Base-by-base conservation (phyloP, 108 stramenopile genomes). In the Cyclotella baltica region DNA sequence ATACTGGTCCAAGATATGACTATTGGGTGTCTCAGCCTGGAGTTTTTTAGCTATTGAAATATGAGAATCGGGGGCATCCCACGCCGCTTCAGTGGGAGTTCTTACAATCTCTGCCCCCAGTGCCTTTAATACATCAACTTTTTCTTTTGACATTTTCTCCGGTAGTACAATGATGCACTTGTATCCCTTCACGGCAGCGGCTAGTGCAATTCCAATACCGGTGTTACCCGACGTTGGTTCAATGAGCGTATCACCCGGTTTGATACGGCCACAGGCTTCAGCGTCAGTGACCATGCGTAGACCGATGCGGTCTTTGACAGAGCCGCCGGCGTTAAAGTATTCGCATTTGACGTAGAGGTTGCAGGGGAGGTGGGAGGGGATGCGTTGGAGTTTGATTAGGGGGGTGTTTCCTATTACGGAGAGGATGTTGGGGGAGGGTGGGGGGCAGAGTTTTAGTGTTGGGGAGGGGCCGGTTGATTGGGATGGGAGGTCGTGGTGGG, bases 171-270 rank as follows among this genome's bases (percentile, higher is more conserved):
- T 97, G 65, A 98, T 96, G 64, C 90, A 92, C 35, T 84, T 82
- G 66, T 93, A 96, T 0, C 96, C 96, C 68, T 91, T 91, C 18
- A 96, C 89, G 10, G 96, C 96, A 22, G 91, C 88, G 9, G 93
- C 94, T 48, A 97, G 70, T 0, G 98, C 96, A 9, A 98, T 81
- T 18, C 98, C 97, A 58, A 98, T 98, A 40, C 98, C 97, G 10
- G 98, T 98, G 85, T 97, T 98, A 16, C 98, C 98, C 19, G 88
- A 88, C 4, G 98, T 98, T n/a, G 96, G 96, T 77, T 98, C 98
- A 71, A 98, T 97, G 31, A 98, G 71, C 10, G 96, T 97, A 64
- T 96, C 96, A 20, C 98, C 98, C 11, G 92, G 90, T 75, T 97
- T 82, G 56, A 96, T 88, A 0, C 75, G 55, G 6, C 93, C 93